Percentiles rank a stretch among this genome's conserved stretches.
These are phyloP conservation scores for Psilocybe cubensis DNA, from an alignment of 768 basidiomycete genomes.

Conservation along the genomic window DNA sequence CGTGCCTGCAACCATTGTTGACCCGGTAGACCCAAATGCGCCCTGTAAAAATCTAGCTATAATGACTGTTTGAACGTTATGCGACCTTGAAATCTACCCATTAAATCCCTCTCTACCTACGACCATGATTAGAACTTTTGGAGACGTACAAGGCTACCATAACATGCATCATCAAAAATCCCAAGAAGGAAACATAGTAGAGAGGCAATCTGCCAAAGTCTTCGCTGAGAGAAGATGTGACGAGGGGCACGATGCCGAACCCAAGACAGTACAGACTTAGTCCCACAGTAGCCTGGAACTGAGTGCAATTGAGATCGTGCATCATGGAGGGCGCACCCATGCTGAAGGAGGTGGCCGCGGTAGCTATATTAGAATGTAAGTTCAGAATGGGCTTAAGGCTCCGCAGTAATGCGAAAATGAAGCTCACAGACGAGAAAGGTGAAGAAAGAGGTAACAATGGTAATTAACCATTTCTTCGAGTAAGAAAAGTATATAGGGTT, in stretches of 20 bases:
- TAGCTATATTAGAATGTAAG: constrained; percentile 38
- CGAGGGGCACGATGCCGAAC: constrained; percentile 63
- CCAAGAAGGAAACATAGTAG: constrained; percentile 52
- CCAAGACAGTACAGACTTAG: constrained; percentile 60
- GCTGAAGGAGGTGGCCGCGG: constrained; percentile 54
- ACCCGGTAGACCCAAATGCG: constrained; percentile 67
- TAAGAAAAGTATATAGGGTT: constrained; percentile 41
- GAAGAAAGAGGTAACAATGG: constrained; percentile 47
- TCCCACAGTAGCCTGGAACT: constrained; percentile 49
- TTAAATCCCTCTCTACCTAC: constrained; percentile 20
- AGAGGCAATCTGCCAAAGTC: constrained; percentile 70
- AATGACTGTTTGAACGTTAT: constrained; percentile 60
- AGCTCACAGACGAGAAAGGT: constrained; percentile 52
- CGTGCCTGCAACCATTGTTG: constrained; percentile 72
- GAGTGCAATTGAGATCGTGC: constrained; percentile 46
- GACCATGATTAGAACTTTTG: not conserved
- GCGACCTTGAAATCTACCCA: constrained; percentile 29
- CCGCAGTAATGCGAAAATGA: constrained; percentile 23
- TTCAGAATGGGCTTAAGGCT: not conserved
- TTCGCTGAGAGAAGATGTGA: constrained; percentile 73
- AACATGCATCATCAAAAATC: constrained; percentile 56
- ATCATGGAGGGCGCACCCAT: constrained; percentile 63
- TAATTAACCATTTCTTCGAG: constrained; percentile 48
- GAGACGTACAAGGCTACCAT: constrained; percentile 41
- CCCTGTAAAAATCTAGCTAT: constrained; percentile 63